Base-by-base conservation (phyloP, 2,329 filamentous ascomycete genomes). In the Fusarium camptoceras region DNA sequence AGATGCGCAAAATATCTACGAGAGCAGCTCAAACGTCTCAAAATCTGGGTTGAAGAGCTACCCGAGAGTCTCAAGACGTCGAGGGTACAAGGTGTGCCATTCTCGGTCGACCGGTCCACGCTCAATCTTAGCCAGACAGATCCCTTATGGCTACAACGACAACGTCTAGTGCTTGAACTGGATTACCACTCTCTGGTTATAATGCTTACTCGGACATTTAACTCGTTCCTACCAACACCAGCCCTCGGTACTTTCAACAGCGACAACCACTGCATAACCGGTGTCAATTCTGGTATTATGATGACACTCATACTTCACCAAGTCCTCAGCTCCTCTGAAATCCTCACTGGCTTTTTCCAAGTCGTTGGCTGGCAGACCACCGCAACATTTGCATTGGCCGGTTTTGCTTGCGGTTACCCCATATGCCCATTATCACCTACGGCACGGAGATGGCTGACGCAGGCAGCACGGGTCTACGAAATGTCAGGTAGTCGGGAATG, bases 131-230 rank as follows among this genome's bases (percentile, higher is more conserved):
- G 66, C 31, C 80, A 79, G 37, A 76, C 77, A 3, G 78, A 80
- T 6, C 82, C 83, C 5, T 60, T 77, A 3, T 84, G 83, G 82
- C 72, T 84, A 5, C 82, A 83, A 62, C 78, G 75, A 14, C 76
- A 78, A 31, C 81, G 82, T 4, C 68, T 85, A 1, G 71, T 81
- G 8, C 75, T 85, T 2, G 83, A 85, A 60, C 68, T 83, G 1
- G 72, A 80, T 24, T 84, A 84, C 51, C 82, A 84, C 59, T 78
- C 79, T 28, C 67, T 83, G 3, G 74, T 60, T 31, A 76, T 80
- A 16, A 79, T 79, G 58, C 73, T 84, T 4, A 81, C 78, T 54
- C 78, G 82, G 11, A 78, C 80, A 0, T 81, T 83, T 31, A 80
- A 84, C 48, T 75, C 74, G 15, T 84, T 83, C 39, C 55, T 75